Conservation (phyloP, 306 rosid species). For the Styphnolobium japonicum region DNA sequence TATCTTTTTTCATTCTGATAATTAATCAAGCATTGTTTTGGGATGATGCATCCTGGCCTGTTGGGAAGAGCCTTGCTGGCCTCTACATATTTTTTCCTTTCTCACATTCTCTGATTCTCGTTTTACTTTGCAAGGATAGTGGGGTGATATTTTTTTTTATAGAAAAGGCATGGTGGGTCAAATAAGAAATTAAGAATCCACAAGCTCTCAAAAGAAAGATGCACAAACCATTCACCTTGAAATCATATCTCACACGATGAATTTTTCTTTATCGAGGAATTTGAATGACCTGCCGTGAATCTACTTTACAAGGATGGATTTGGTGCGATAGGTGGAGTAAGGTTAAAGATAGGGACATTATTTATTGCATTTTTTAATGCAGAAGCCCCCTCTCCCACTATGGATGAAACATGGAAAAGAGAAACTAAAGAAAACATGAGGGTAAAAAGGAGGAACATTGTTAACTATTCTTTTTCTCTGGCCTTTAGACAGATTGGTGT, state of each 20-base stretch:
- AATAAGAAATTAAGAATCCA: constrained; percentile 49
- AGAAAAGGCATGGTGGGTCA: constrained; percentile 54
- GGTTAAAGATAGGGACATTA: constrained; percentile 61
- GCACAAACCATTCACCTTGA: constrained; percentile 50
- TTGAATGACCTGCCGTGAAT: constrained; percentile 56
- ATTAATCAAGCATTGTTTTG: neutral
- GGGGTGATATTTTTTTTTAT: constrained; percentile 35
- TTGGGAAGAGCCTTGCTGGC: constrained; percentile 30
- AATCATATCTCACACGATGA: constrained; percentile 55
- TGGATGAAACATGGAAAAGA: constrained; percentile 42
- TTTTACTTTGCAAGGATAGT: constrained; percentile 48
- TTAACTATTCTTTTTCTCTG: constrained; percentile 36
- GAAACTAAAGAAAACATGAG: constrained; percentile 30
- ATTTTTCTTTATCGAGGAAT: constrained; percentile 42
- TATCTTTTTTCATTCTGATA: neutral
- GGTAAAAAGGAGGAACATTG: constrained; percentile 30
- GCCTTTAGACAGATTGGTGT: constrained; percentile 42
- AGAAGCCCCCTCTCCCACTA: constrained; percentile 41
- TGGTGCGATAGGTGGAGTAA: constrained; percentile 57
- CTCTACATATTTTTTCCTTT: constrained; percentile 2
- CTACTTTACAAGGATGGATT: constrained; percentile 56
- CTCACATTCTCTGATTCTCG: constrained; percentile 38
- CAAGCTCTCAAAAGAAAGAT: constrained; percentile 42
- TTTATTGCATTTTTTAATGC: constrained; percentile 50
- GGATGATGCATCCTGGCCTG: constrained; percentile 24